Base-by-base conservation (phyloP, 305 asterid species). In the Caryopteris hybrid region DNA sequence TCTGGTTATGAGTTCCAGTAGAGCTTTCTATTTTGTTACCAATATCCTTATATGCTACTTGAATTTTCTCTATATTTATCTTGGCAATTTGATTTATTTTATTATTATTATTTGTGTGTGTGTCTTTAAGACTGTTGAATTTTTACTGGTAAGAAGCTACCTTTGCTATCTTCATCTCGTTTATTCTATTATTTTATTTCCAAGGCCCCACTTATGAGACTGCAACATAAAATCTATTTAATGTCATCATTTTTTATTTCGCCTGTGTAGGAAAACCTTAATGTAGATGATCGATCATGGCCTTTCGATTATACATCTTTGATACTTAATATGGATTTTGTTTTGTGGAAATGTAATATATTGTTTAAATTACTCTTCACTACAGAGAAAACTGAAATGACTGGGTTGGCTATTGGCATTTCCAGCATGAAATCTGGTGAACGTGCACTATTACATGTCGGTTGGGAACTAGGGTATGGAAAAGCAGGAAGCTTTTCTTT, bases 381-480 rank as follows among this genome's bases (percentile, higher is more conserved):
- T 69, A 25, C 95, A 94, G 99, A 94, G 92, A 94, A 89, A 82
- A 86, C 85, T 43, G 89, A 89, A 84, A 64, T 84, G 96, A 69
- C 87, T 16, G 99, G 99, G 78, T 58, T 94, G 72, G 96, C 95
- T 36, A 81, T 94, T 63, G 98, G 96, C 45, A 59, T 94, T 75
- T 78, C 95, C 72, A 80, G 76, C 86, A 91, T 94, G 97, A 84
- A 83, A 81, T 72, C 96, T 63, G 96, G 99, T 33, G 99, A 94
- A 69, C 97, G 93, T 62, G 93, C 99, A 16, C 71, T 91, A 74
- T 70, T 94, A 50, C 87, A 75, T 69, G 92, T 91, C 64, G 89
- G 90, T 39, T 89, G 96, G 96, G 96, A 94, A 80, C 83, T 94
- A 69, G 99, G 93, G 52, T 94, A 94, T 71, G 99, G 99, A 69